Percentiles rank a stretch among this genome's conserved stretches.
Evolutionary conservation across 2,329 filamentous ascomycete genomes (phyloP).

Genomic region (Byssoonygena ceratinophila): DNA sequence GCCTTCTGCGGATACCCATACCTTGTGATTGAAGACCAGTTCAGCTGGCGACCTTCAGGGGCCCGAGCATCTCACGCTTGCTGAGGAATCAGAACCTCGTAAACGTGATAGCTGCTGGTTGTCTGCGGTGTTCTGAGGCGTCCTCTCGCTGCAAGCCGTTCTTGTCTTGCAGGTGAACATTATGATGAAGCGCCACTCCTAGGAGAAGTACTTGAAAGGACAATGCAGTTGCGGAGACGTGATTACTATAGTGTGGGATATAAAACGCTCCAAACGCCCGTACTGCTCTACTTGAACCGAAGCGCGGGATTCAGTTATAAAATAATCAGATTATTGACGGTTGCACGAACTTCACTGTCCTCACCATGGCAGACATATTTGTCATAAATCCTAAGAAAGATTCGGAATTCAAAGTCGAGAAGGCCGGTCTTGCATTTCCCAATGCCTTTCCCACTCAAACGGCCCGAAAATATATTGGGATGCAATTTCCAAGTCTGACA

Average conservation of each 20-base stretch:
- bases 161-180: not conserved
- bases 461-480: constrained; percentile 3
- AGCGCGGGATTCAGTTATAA: no score
- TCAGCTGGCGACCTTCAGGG: not conserved
- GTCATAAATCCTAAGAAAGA: constrained; percentile 7
- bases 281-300: no score
- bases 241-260: not conserved
- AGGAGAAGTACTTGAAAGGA: not conserved
- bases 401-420: not conserved
- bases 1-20: not conserved
- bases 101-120: not conserved
- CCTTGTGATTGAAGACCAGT: not conserved
- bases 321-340: no score
- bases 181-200: not conserved
- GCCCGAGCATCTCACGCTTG: not conserved
- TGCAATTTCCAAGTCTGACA: constrained; percentile 4
- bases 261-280: not conserved
- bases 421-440: constrained; percentile 1
- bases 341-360: no score
- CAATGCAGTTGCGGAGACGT: not conserved
- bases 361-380: constrained; percentile 4
- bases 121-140: not conserved
- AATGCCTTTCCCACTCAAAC: constrained; percentile 2
- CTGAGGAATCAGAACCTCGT: not conserved
- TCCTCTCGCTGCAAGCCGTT: not conserved